Percentiles rank a stretch among this genome's conserved stretches.
Conservation (phyloP, 768 basidiomycete species). For the Suillus tomentosus region DNA sequence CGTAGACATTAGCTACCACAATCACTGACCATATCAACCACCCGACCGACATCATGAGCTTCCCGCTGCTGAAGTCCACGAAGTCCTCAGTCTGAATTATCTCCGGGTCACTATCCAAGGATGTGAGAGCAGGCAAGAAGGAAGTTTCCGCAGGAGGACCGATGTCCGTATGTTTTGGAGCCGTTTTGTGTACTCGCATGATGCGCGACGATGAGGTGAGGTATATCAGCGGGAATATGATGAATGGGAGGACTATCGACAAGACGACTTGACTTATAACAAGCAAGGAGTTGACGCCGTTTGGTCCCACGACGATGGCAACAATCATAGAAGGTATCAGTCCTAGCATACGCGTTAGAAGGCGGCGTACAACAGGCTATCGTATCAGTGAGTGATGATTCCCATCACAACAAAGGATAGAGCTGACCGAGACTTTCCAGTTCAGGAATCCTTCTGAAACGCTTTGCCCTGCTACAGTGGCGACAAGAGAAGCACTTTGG, state of each 20-base stretch:
- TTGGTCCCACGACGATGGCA: constrained; percentile 67
- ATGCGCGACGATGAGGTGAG: constrained; percentile 66
- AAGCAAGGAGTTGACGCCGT: constrained; percentile 77
- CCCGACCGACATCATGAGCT: constrained; percentile 50
- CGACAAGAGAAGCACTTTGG: constrained; percentile 88
- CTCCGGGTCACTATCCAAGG: constrained; percentile 9
- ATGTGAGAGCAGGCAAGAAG: neutral
- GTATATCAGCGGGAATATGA: constrained; percentile 79
- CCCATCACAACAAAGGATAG: constrained; percentile 17
- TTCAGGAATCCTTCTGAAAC: constrained; percentile 88
- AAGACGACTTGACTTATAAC: constrained; percentile 85
- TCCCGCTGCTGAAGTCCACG: constrained; percentile 68
- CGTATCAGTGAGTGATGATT: constrained; percentile 28
- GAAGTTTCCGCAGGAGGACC: neutral
- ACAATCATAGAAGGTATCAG: constrained; percentile 83
- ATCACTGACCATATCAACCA: constrained; percentile 65
- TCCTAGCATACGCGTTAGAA: constrained; percentile 79
- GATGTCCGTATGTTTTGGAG: neutral
- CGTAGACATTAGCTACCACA: constrained; percentile 74
- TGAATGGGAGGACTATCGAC: constrained; percentile 81
- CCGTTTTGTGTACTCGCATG: constrained; percentile 59
- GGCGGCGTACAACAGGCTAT: constrained; percentile 75
- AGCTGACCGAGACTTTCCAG: constrained; percentile 75
- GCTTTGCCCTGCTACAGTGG: constrained; percentile 88
- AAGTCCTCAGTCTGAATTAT: constrained; percentile 32